These are phyloP conservation scores for Yamadazyma paraphyllophila DNA, from an alignment of 805 yeast genomes.

Conservation along the genomic window DNA sequence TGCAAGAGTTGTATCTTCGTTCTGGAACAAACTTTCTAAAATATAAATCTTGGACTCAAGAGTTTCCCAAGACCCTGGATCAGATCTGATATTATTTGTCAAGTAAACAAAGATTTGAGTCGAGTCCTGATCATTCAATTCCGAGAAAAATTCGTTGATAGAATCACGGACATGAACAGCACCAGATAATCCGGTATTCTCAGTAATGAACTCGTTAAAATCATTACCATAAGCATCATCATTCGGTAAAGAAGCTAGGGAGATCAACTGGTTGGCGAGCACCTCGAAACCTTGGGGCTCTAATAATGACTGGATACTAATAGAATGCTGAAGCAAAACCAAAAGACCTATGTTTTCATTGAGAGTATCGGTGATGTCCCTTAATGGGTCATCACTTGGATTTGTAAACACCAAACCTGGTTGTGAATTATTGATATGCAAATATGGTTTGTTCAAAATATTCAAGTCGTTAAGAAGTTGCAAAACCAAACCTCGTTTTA, in stretches of 20 bases:
- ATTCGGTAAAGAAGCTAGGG: constrained; percentile 41
- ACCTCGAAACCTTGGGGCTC: constrained; percentile 12
- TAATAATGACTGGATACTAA: constrained; percentile 19
- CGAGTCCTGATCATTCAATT: constrained; percentile 44
- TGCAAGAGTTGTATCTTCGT: constrained; percentile 29
- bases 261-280: constrained; percentile 27
- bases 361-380: constrained; percentile 6
- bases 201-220: constrained; percentile 67
- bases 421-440: constrained; percentile 8
- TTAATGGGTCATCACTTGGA: constrained; percentile 14
- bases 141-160: constrained; percentile 53
- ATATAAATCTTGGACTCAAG: constrained; percentile 43
- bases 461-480: constrained; percentile 24
- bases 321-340: constrained; percentile 23
- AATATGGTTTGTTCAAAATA: constrained; percentile 6
- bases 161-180: constrained; percentile 58
- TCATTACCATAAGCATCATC: constrained; percentile 56
- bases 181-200: constrained; percentile 66
- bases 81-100: background rate
- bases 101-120: constrained; percentile 16
- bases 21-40: constrained; percentile 42
- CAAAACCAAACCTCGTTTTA: constrained; percentile 15
- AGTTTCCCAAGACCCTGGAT: constrained; percentile 21
- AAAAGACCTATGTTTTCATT: constrained; percentile 11
- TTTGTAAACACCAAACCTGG: background rate